Evolutionary conservation across 2,329 filamentous ascomycete species (phyloP).

Genomic region (Phaeoacremonium minimum): DNA sequence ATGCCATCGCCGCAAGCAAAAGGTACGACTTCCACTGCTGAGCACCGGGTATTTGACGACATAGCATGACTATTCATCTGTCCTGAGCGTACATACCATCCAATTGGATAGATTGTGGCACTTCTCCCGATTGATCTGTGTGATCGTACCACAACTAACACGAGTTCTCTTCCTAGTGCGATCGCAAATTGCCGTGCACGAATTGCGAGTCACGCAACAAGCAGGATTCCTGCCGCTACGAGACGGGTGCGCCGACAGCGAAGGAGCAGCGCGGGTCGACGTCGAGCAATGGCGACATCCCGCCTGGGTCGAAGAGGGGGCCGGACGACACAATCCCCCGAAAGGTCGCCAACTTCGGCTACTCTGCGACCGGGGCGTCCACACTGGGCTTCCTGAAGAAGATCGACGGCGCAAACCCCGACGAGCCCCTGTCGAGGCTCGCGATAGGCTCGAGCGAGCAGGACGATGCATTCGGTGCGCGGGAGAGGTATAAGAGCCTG

Average conservation of each 20-base stretch:
- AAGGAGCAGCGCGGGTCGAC: slow-evolving; percentile 23
- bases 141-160: too few species aligned
- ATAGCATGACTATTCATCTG: too few species aligned
- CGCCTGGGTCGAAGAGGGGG: not conserved
- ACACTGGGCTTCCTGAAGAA: slow-evolving; percentile 51
- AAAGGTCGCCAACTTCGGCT: slow-evolving; percentile 47
- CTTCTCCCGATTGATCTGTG: too few species aligned
- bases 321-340: slow-evolving; percentile 29
- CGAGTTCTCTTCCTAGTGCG: slow-evolving; percentile 38
- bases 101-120: too few species aligned
- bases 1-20: slow-evolving; percentile 61
- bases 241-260: slow-evolving; percentile 41
- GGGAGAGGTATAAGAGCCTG: slow-evolving; percentile 54
- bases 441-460: slow-evolving; percentile 22
- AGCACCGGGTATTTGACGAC: too few species aligned
- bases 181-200: slow-evolving; percentile 54
- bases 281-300: slow-evolving; percentile 6
- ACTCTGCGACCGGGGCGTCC: slow-evolving; percentile 44
- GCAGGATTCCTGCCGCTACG: slow-evolving; percentile 51
- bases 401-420: slow-evolving; percentile 41
- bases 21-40: slow-evolving; percentile 38
- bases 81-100: too few species aligned
- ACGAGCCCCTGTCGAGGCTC: slow-evolving; percentile 25
- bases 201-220: slow-evolving; percentile 57
- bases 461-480: slow-evolving; percentile 34